Base-by-base conservation (phyloP, 2,329 filamentous ascomycete species). In the Colletotrichum lini region DNA sequence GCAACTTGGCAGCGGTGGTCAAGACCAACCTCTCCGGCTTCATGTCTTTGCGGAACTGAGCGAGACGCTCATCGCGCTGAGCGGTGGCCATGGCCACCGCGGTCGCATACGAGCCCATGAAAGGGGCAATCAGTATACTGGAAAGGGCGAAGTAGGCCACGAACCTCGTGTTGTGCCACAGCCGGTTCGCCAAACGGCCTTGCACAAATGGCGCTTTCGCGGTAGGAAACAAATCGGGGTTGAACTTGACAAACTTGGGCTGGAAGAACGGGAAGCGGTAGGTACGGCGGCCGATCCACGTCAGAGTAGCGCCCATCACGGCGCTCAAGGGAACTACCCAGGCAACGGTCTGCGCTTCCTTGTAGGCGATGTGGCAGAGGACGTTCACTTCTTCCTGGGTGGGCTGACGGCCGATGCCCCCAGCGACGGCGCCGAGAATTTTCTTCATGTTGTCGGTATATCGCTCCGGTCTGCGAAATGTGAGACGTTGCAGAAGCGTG, bases 211-310 rank as follows among this genome's bases (percentile, higher is more conserved):
- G 74, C 21, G 66, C 18, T 3, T 54, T 52, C 50, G 65, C 72
- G 7, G 65, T 59, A 4, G 82, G 80, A 54, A 82, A 83, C 15
- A 68, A 62, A 40, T 64, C 40, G 10, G 81, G 80, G 64, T 80
- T 75, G 47, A 81, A 80, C 38, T 57, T 74, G 23, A 67, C 59
- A 47, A 76, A 74, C 54, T 80, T 79, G 2, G 83, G 82, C 47
- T 75, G 78, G 75, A 79, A 82, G 50, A 85, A 78, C 18, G 84
- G 83, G 73, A 86, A 85, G 7, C 77, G 79, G 74, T 81, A 84
- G 4, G 75, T 80, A 23, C 73, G 73, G 50, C 80, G 78, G 5
- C 78, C 77, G 12, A 74, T 69, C 44, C 76, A 79, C 1, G 81
- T 69, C 60, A 80, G 40, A 54, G 69, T 74, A 3, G 62, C 67